A percentile compares a stretch with the other conserved stretches of the same genome.
Evolutionary conservation across 495 filamentous ascomycete species (phyloP).

Genomic region (Friedmanniomyces simplex): DNA sequence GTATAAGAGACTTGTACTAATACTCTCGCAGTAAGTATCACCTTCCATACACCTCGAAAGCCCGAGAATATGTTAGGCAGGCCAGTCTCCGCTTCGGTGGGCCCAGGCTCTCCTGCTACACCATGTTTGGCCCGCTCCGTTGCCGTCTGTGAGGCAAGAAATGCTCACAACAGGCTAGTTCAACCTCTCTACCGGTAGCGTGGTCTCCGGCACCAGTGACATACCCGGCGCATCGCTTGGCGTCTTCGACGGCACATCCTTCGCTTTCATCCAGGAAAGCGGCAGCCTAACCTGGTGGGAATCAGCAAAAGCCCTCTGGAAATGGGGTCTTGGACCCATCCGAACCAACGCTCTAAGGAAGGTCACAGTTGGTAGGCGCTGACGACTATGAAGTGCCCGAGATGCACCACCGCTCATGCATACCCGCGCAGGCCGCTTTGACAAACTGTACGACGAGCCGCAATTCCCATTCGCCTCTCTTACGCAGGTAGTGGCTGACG

Average conservation of each 20-base stretch:
- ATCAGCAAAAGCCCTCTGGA: conserved; percentile 66
- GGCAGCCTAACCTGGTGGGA: conserved; percentile 59
- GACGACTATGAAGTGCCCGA: conserved; percentile 45
- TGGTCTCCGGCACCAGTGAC: conserved; percentile 19
- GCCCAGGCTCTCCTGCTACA: too few species aligned
- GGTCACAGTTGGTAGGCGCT: neutral
- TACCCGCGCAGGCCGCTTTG: conserved; percentile 57
- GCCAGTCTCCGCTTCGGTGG: too few species aligned
- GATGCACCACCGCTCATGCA: conserved; percentile 47
- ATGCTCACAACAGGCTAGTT: conserved; percentile 39
- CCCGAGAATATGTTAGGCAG: too few species aligned
- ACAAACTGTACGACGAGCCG: conserved; percentile 70
- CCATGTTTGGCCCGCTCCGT: too few species aligned
- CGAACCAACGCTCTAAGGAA: neutral
- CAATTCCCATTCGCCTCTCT: conserved; percentile 76
- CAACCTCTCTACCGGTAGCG: conserved; percentile 42
- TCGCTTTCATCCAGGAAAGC: conserved; percentile 53
- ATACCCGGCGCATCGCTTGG: conserved; percentile 46
- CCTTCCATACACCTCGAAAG: too few species aligned
- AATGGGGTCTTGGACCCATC: conserved; percentile 72
- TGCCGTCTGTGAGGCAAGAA: too few species aligned
- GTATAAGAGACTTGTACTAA: too few species aligned
- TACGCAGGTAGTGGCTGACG: conserved; percentile 49
- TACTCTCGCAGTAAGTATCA: too few species aligned
- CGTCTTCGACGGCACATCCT: conserved; percentile 71